Percentiles rank a stretch among this genome's conserved stretches.
These are phyloP conservation scores for Penicillium soppii DNA, from an alignment of 495 filamentous ascomycete genomes.

Conservation along the genomic window DNA sequence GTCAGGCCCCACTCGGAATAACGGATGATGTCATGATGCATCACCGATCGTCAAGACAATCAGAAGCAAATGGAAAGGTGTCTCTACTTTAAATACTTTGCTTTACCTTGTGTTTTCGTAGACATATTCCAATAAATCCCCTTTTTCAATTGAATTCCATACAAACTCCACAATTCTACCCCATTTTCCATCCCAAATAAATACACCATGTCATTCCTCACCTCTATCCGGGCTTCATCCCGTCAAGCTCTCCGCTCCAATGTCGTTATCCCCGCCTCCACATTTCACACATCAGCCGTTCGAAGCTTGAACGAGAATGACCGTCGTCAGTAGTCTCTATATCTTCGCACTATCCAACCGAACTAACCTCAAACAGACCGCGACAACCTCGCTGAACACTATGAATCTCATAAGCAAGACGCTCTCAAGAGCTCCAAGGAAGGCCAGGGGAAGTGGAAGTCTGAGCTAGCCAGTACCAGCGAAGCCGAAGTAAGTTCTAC, in stretches of 20 bases:
- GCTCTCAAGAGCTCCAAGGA: constrained; percentile 66
- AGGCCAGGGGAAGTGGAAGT: constrained; percentile 79
- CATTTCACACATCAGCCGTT: constrained; percentile 31
- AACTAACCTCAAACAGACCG: constrained; percentile 30
- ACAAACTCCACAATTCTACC: neutral
- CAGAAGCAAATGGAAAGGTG: neutral
- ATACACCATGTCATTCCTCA: constrained; percentile 26
- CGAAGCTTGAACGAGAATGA: constrained; percentile 37
- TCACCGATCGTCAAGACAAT: neutral
- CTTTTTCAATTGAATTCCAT: neutral
- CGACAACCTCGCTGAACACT: constrained; percentile 41
- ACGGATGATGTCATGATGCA: neutral
- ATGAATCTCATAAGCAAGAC: constrained; percentile 73
- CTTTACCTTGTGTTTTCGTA: no score
- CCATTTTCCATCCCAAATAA: neutral
- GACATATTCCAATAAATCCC: no score
- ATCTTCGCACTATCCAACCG: neutral
- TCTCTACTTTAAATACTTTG: neutral
- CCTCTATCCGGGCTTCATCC: constrained; percentile 25
- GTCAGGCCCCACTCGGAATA: neutral
- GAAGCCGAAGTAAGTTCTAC: constrained; percentile 65
- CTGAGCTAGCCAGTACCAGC: constrained; percentile 73
- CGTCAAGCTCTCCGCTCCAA: constrained; percentile 20
- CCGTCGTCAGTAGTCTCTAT: constrained; percentile 22
- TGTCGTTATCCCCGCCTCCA: constrained; percentile 11